Percentiles rank a stretch among this genome's conserved stretches.
These are phyloP conservation scores for Rosa hybrid DNA, from an alignment of 331 rosid genomes.

Conservation along the genomic window DNA sequence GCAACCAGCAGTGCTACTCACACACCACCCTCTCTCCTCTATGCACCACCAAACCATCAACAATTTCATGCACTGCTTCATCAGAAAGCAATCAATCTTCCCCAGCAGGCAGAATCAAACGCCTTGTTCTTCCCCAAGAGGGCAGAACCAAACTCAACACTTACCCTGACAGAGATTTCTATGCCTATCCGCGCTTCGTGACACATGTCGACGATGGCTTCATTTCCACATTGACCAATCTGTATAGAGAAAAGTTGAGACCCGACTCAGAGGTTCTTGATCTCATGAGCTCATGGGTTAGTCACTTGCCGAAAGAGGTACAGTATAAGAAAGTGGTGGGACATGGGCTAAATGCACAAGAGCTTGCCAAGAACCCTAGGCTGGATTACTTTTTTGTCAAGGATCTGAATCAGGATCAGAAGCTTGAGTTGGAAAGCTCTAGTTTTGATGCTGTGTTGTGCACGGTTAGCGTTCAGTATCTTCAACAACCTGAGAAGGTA, in stretches of 20 bases:
- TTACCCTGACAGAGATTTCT: slow-evolving; percentile 65
- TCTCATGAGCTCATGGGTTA: slow-evolving; percentile 91
- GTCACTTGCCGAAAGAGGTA: slow-evolving; percentile 74
- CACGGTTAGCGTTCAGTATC: slow-evolving; percentile 86
- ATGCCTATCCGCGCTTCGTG: slow-evolving; percentile 76
- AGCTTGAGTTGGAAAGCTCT: slow-evolving; percentile 50
- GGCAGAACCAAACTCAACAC: slow-evolving; percentile 68
- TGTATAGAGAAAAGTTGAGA: slow-evolving; percentile 58
- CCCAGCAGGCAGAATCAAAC: slow-evolving; percentile 59
- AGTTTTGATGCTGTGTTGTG: slow-evolving; percentile 83
- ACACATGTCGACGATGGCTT: slow-evolving; percentile 75
- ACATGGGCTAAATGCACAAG: slow-evolving; percentile 81
- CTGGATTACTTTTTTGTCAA: slow-evolving; percentile 70
- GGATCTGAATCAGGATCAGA: slow-evolving; percentile 76
- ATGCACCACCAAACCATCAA: slow-evolving; percentile 27
- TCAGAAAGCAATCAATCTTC: slow-evolving; percentile 46
- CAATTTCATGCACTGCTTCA: slow-evolving; percentile 31
- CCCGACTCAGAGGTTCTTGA: slow-evolving; percentile 59
- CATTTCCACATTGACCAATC: slow-evolving; percentile 62
- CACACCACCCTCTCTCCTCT: slow-evolving; percentile 13
- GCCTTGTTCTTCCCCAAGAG: slow-evolving; percentile 56
- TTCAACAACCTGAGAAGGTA: slow-evolving; percentile 94
- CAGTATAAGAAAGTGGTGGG: slow-evolving; percentile 68
- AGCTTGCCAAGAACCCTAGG: slow-evolving; percentile 69
- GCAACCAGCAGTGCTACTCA: slow-evolving; percentile 22